A percentile compares a stretch with the other conserved stretches of the same genome.
These are phyloP conservation scores for Cercospora sp. DNA, from an alignment of 2,329 filamentous ascomycete species.

Conservation along the genomic window DNA sequence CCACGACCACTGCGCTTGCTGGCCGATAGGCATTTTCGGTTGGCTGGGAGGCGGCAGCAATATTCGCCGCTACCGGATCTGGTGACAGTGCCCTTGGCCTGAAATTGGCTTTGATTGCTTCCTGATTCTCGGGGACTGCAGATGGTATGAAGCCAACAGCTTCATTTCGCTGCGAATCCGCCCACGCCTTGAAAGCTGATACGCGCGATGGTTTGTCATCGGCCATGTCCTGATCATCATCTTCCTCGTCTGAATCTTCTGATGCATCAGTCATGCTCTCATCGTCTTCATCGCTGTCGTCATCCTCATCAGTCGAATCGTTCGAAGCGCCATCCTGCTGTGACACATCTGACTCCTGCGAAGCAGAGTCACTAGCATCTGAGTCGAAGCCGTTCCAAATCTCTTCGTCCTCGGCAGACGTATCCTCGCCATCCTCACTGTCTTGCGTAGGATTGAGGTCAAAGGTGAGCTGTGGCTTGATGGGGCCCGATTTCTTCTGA, in stretches of 20 bases:
- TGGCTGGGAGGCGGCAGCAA: slow-evolving; percentile 54
- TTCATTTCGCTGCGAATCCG: slow-evolving; percentile 79
- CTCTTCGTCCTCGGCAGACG: slow-evolving; percentile 4
- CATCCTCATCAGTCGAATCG: not conserved
- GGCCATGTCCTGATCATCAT: slow-evolving; percentile 16
- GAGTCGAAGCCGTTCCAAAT: slow-evolving; percentile 18
- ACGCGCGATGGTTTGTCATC: slow-evolving; percentile 45
- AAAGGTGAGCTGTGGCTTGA: slow-evolving; percentile 29
- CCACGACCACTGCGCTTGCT: slow-evolving; percentile 71
- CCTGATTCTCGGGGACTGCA: slow-evolving; percentile 39
- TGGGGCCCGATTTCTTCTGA: slow-evolving; percentile 46
- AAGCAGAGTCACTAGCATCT: slow-evolving; percentile 2
- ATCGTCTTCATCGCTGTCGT: not conserved
- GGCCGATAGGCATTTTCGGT: slow-evolving; percentile 62
- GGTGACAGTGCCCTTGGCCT: slow-evolving; percentile 66
- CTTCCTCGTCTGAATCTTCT: slow-evolving; percentile 39
- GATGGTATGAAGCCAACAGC: slow-evolving; percentile 68
- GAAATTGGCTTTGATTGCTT: slow-evolving; percentile 58
- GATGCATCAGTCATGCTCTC: not conserved
- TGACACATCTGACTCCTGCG: not conserved
- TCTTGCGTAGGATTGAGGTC: not conserved
- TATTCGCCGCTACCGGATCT: slow-evolving; percentile 68
- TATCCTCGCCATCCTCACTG: slow-evolving; percentile 1
- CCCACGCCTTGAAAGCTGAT: slow-evolving; percentile 92
- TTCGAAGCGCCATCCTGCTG: slow-evolving; percentile 2